phyloP scores from a whole-genome alignment of 2,329 filamentous ascomycete genomes.

The Remersonia thermophila region DNA sequence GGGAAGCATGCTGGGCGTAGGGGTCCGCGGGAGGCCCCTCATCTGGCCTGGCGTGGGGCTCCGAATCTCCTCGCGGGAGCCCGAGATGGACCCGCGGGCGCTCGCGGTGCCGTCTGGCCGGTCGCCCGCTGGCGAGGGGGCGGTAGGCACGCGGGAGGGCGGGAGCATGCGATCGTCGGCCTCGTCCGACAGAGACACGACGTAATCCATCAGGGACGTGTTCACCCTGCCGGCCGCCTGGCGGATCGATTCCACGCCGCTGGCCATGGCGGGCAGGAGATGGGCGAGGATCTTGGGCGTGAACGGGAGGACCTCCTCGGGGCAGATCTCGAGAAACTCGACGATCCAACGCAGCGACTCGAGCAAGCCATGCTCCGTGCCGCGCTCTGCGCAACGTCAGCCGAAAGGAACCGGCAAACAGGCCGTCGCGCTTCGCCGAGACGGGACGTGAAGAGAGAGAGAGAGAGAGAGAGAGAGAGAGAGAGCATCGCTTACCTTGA shows the following conservation, averaged over 20 bases:
- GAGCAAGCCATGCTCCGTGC: conserved; percentile 83
- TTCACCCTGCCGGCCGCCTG: conserved; percentile 85
- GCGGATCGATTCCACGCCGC: conserved; percentile 77
- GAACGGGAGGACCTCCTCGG: conserved; percentile 89
- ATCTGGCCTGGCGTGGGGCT: conserved; percentile 40
- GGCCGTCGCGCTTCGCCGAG: no score
- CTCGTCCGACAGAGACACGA: conserved; percentile 79
- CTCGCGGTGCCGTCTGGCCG: conserved; percentile 35
- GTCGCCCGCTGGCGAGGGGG: conserved; percentile 32
- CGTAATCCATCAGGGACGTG: conserved; percentile 81
- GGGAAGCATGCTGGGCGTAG: conserved; percentile 25
- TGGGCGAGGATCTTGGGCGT: conserved; percentile 86
- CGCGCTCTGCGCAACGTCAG: conserved; percentile 12
- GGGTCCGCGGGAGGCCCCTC: conserved; percentile 34
- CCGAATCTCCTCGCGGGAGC: conserved; percentile 39
- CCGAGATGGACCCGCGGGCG: conserved; percentile 40
- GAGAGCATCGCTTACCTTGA: conserved; percentile 47
- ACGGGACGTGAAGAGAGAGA: no score
- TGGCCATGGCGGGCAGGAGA: conserved; percentile 87
- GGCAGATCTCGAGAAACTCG: conserved; percentile 91
- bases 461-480: no score
- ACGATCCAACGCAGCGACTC: conserved; percentile 93
- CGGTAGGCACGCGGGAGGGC: conserved; percentile 28
- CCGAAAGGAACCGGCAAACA: conserved; percentile 2
- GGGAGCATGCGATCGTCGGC: conserved; percentile 24